Base-by-base conservation (phyloP, 306 rosid species). In the Alnus glutinosa region DNA sequence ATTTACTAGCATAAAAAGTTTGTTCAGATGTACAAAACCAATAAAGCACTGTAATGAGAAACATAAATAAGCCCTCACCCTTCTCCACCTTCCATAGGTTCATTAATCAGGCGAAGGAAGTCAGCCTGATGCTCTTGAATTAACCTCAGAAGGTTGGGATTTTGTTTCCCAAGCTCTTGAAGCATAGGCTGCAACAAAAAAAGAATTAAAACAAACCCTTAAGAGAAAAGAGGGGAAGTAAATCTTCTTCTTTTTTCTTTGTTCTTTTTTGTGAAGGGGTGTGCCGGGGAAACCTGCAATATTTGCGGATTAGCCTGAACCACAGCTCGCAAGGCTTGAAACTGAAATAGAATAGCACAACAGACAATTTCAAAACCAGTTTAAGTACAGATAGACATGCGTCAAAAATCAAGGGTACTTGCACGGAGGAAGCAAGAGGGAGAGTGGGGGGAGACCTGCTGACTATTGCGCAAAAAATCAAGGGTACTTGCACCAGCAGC, bases 301-400 rank as follows among this genome's bases (percentile, higher is more conserved):
- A 94, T 92, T 87, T 94, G 97, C 66, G 98, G 97, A 83, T 94
- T 94, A 47, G 97, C 92, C 81, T 91, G 98, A 81, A 94, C 98
- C 94, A 94, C 88, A 37, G 93, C 84, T 75, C 98, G 91, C 87
- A 94, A 79, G 12, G 97, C 93, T 80, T 94, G 95, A 81, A 94
- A 92, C 94, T 94, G 89, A 78, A 77, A 79, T 4, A 48, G 34
- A 70, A 69, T 9, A 79, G 5, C 23, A 23, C 78, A 79, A 48
- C 57, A 74, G 62, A 76, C 0, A 63, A 42, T 73, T 23, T 18
- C 52, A 48, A 66, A 16, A 82, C 48, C 74, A 15, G 47, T 44
- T 51, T 12, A 36, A 13, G 52, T n/a, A 19, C 28, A 23, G 28
- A 23, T 23, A 23, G 28, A 23, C 28, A 23, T 23, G 28, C 28